phyloP scores from a whole-genome alignment of 2,329 filamentous ascomycete genomes.

The Apiospora rasikravindrae region DNA sequence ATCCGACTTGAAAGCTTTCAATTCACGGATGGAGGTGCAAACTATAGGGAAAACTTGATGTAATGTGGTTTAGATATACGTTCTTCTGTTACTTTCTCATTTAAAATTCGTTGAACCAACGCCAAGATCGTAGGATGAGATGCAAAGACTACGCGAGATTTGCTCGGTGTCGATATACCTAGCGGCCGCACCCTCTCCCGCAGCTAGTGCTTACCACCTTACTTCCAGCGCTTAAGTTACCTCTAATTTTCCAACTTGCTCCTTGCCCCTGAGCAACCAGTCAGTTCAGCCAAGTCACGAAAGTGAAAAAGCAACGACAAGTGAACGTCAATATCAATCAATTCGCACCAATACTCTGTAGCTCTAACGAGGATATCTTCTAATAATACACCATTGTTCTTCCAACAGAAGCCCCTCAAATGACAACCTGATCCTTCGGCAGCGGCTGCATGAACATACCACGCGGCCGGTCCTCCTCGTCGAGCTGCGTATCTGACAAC shows the following conservation, averaged over 20 bases:
- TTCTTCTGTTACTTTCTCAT: not conserved
- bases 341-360: not conserved
- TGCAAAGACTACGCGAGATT: not conserved
- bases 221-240: not conserved
- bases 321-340: not conserved
- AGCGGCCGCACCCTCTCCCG: not conserved
- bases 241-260: not conserved
- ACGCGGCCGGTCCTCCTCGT: not conserved
- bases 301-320: not conserved
- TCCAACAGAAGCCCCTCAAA: not conserved
- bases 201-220: not conserved
- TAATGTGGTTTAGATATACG: not conserved
- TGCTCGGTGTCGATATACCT: not conserved
- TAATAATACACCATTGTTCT: no score
- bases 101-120: not conserved
- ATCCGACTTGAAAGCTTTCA: not conserved
- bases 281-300: not conserved
- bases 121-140: not conserved
- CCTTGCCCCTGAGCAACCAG: not conserved
- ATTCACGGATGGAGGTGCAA: not conserved
- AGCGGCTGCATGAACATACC: not conserved
- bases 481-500: conserved; percentile 27
- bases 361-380: not conserved
- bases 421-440: not conserved
- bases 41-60: not conserved